Evolutionary conservation across 129 eudicot species (phyloP), one percentile per base, ranked within the genome.

Genomic region (Heracleum sosnowskyi): DNA sequence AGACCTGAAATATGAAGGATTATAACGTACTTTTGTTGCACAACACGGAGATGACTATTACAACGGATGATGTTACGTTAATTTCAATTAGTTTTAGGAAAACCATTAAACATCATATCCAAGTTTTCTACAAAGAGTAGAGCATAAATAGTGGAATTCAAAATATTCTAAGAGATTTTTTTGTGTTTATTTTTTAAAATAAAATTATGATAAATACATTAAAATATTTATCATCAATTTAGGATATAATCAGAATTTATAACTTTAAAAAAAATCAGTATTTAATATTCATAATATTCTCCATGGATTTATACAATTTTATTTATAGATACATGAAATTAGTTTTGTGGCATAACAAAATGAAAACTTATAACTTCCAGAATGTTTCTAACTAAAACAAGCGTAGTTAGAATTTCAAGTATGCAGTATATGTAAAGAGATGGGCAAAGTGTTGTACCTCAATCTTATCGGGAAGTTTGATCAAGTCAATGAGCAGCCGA

Each of bases 381-480:
- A 29, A 64, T 64, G 71, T 33, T 24, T 55, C 24, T 6, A 24
- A 24, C 31, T 24, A 53, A 18, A 28, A 64, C 18, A 26, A 15
- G 13, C 39, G 13, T 29, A 64, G 35, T 28, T 31, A 33, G 20
- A 12, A 64, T 41, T 29, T 35, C 24, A 69, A 13, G 53, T 22
- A 42, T 26, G 35, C 17, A 41, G 12, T 42, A 73, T 42, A 73
- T n/a, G 17, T 37, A 22, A 18, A 64, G 29, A 7, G 12, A 26
- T 63, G 11, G 64, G 12, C 68, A 79, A 53, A 15, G 20, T 72
- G 33, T 64, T 80, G 35, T 73, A 94, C 98, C 94, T 96, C 99
- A 39, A 84, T 77, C 84, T 90, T 96, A 81, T 96, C 99, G 49
- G 90, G 85, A 78, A 92, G 79, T 83, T 92, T 86, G 46, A 92